Conservation (phyloP, 371 early-diverging fungal species). For the Circinella umbellata region DNA sequence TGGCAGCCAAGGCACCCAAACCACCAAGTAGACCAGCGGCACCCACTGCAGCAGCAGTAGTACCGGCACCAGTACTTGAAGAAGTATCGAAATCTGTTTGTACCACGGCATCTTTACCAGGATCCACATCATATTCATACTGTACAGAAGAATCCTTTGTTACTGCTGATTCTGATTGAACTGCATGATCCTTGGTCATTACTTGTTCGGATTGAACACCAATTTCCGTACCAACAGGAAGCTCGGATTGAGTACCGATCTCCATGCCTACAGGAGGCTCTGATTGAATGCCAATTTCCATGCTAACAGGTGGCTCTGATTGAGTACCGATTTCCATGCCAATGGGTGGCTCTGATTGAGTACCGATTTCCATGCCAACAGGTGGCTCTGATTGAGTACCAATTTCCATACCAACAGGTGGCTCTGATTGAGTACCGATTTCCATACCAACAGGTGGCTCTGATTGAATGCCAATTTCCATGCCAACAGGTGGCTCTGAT, state of each 20-base stretch:
- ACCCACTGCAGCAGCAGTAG: slow-evolving; percentile 12
- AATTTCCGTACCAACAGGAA: slow-evolving; percentile 8
- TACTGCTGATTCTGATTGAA: background rate
- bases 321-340: too few species aligned
- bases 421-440: slow-evolving; percentile 10
- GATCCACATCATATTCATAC: background rate
- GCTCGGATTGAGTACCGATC: slow-evolving; percentile 8
- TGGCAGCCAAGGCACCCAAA: slow-evolving; percentile 10
- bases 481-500: slow-evolving; percentile 4
- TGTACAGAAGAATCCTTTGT: slow-evolving; percentile 11
- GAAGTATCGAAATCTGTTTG: background rate
- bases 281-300: too few species aligned
- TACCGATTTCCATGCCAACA: background rate
- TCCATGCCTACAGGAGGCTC: background rate
- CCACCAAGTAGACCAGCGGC: slow-evolving; percentile 13
- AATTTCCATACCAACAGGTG: background rate
- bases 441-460: slow-evolving; percentile 7
- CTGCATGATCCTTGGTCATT: slow-evolving; percentile 9
- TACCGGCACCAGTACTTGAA: background rate
- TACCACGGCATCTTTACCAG: slow-evolving; percentile 7
- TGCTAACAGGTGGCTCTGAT: background rate
- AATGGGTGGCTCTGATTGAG: too few species aligned
- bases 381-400: slow-evolving; percentile 6
- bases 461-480: slow-evolving; percentile 9
- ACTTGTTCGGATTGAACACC: slow-evolving; percentile 16